Base-by-base conservation (phyloP, 768 basidiomycete species). In the Serpula lacrymans region DNA sequence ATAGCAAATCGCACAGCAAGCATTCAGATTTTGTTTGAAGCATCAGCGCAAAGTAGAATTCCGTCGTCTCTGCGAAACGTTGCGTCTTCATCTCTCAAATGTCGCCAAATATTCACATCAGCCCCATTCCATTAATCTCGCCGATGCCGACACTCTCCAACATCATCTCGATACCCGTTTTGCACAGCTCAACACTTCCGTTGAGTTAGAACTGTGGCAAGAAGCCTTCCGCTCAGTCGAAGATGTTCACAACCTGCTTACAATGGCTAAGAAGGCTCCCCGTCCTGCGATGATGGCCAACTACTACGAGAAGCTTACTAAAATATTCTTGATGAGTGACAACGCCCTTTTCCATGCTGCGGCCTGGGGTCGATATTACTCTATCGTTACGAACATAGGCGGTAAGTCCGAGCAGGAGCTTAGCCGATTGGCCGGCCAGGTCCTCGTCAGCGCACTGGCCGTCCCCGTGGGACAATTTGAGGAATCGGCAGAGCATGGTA, bases 201-300 rank as follows among this genome's bases (percentile, higher is more conserved):
- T 98, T 51, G 93, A 98, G 62, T 83, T 99, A 48, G 95, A 99
- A 66, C 76, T 99, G 20, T 99, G 95, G 95, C 94, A 97, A 57
- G 95, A 97, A 57, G 95, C 92, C 8, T 99, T 97, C 78, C 87
- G 95, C 45, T 92, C 91, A 29, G 92, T 97, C 45, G 95, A 99
- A 63, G 95, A 99, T 62, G 88, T 97, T 27, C 95, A 98, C 69
- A 92, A 93, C 54, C 77, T 98, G 25, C 80, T 99, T 49, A 88
- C 84, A 9, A 83, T 91, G 78, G 86, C 88, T 21, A 95, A 95
- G 63, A 95, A 93, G 65, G 81, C 89, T 0, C 90, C 92, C 1
- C 83, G 91, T 24, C 90, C 91, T 0, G 76, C 84, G 10, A 95
- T 97, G 92, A 97, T 98, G 94, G 91, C 92, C 44, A 92, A 89